These are phyloP conservation scores for Colletotrichum sp. DNA, from an alignment of 2,329 filamentous ascomycete genomes.

Conservation along the genomic window DNA sequence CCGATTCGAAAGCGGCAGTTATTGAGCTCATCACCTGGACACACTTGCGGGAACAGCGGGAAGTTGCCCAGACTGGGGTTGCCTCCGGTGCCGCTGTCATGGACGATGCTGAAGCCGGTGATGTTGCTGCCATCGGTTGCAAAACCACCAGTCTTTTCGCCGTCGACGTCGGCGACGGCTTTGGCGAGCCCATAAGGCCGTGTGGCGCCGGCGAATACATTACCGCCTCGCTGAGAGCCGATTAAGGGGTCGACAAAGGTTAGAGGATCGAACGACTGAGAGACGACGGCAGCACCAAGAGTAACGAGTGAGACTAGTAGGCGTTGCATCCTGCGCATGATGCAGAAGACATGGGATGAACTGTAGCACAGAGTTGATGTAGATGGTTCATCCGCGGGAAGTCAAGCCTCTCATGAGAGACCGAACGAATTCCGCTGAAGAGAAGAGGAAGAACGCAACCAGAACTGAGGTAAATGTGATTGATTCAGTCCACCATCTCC, in stretches of 20 bases:
- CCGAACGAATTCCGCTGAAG: background rate
- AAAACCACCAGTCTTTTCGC: constrained; percentile 49
- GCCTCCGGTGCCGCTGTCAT: constrained; percentile 41
- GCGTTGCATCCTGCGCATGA: background rate
- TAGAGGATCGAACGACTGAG: constrained; percentile 5
- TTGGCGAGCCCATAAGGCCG: constrained; percentile 62
- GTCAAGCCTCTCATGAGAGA: background rate
- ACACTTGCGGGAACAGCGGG: constrained; percentile 48
- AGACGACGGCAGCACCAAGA: constrained; percentile 29
- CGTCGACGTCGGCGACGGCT: constrained; percentile 57
- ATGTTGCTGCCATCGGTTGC: constrained; percentile 51
- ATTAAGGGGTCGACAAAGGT: constrained; percentile 50
- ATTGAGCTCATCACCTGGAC: constrained; percentile 53
- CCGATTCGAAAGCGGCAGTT: constrained; percentile 58
- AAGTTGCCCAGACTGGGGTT: constrained; percentile 47
- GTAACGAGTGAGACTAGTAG: background rate
- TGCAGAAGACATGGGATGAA: background rate
- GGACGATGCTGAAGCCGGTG: constrained; percentile 54
- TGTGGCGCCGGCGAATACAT: constrained; percentile 63
- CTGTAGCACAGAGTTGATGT: background rate
- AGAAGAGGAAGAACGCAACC: background rate
- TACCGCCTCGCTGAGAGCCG: constrained; percentile 59
- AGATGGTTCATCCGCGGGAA: background rate
- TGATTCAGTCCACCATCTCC: background rate
- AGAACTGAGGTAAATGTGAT: background rate